phyloP scores from a whole-genome alignment of 1,139 yeast species.

The Yueomyces sp. region DNA sequence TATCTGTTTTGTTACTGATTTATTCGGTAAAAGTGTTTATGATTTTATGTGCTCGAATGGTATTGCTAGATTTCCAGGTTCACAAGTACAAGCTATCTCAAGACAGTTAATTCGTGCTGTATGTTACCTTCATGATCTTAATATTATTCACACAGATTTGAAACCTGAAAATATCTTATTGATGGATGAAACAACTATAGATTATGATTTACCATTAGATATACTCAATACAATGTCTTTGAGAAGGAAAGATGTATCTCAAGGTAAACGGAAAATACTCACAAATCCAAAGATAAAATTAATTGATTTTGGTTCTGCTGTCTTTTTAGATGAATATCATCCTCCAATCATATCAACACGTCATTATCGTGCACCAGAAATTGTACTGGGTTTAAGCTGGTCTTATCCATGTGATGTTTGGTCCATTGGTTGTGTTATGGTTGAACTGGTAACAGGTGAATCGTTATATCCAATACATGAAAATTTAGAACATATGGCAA shows the following conservation, averaged over 20 bases:
- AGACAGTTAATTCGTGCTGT: conserved; percentile 79
- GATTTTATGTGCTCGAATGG: conserved; percentile 77
- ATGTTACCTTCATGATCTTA: conserved; percentile 78
- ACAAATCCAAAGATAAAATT: conserved; percentile 73
- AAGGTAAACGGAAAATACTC: conserved; percentile 36
- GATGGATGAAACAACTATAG: conserved; percentile 40
- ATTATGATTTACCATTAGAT: conserved; percentile 14
- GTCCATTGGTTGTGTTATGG: conserved; percentile 91
- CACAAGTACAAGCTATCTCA: conserved; percentile 80
- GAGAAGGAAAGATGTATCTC: conserved; percentile 24
- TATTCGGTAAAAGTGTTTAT: conserved; percentile 71
- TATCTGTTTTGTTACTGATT: conserved; percentile 84
- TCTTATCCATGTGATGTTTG: conserved; percentile 87
- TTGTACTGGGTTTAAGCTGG: conserved; percentile 89
- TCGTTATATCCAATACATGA: conserved; percentile 93
- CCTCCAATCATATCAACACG: conserved; percentile 85
- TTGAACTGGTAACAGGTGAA: conserved; percentile 89
- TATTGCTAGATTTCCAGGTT: conserved; percentile 62
- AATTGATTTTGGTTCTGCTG: conserved; percentile 93
- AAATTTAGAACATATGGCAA: conserved; percentile 83
- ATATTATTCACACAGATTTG: conserved; percentile 83
- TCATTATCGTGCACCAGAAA: conserved; percentile 96
- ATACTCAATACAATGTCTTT: conserved; percentile 13
- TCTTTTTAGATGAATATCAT: conserved; percentile 89
- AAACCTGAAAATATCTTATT: conserved; percentile 88